A percentile compares a stretch with the other conserved stretches of the same genome.
Conservation (phyloP, 73 alveolate species). For the Tetrahymena thermophila region DNA sequence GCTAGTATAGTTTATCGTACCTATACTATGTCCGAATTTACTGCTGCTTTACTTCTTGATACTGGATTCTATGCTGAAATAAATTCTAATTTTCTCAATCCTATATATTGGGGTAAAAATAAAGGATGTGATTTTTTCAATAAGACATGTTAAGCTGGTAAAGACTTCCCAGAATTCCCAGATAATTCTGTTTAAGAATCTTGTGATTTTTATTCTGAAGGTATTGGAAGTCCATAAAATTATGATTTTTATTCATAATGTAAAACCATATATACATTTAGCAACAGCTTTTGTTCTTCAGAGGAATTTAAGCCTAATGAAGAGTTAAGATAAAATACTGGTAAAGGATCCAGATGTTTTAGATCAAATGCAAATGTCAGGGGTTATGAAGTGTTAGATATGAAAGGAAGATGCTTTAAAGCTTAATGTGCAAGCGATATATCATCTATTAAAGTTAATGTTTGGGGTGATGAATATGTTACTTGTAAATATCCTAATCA, state of each 20-base stretch:
- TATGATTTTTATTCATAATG: background rate
- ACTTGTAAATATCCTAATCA: background rate
- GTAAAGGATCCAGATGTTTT: background rate
- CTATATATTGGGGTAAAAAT: background rate
- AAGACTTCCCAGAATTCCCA: background rate
- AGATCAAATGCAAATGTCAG: background rate
- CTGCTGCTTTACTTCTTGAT: background rate
- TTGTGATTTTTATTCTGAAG: background rate
- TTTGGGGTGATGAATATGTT: background rate
- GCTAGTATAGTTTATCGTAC: background rate
- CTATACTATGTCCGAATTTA: background rate
- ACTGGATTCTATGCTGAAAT: background rate
- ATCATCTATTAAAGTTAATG: background rate
- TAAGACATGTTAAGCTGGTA: background rate
- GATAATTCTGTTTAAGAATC: background rate
- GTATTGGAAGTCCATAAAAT: background rate
- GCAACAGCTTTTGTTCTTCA: background rate
- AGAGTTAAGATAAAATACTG: background rate
- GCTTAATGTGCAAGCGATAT: background rate
- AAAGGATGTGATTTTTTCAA: background rate
- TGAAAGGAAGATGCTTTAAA: background rate
- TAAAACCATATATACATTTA: background rate
- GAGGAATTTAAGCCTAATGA: background rate
- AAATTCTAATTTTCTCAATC: background rate
- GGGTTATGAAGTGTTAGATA: background rate